These are phyloP conservation scores for Adansonia rubrostipa DNA, from an alignment of 441 rosid species.

Conservation along the genomic window DNA sequence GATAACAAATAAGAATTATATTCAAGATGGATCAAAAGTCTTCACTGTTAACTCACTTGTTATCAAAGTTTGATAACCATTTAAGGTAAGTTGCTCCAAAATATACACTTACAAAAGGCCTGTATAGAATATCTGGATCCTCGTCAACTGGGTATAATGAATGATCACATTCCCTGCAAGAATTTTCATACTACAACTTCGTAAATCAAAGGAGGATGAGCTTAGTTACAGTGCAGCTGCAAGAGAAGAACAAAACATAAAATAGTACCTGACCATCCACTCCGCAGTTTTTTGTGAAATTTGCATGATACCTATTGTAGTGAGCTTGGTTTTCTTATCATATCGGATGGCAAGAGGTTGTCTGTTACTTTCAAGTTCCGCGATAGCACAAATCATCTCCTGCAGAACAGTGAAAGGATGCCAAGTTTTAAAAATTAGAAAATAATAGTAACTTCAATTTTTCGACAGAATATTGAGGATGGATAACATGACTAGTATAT, in stretches of 20 bases:
- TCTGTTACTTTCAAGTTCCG: constrained; percentile 93
- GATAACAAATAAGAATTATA: neutral
- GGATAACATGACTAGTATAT: neutral
- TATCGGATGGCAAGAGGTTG: constrained; percentile 66
- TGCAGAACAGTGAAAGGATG: constrained; percentile 39
- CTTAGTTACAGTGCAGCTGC: neutral
- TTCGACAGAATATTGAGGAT: neutral
- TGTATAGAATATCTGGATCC: constrained; percentile 67
- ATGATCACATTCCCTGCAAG: constrained; percentile 71
- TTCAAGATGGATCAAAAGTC: constrained; percentile 8
- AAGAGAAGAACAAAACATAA: constrained; percentile 14
- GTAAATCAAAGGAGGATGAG: constrained; percentile 12
- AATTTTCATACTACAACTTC: constrained; percentile 33
- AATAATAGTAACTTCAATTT: constrained; percentile 5
- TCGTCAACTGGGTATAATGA: constrained; percentile 54
- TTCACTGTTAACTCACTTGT: constrained; percentile 49
- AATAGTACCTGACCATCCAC: constrained; percentile 68
- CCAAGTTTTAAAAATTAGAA: neutral
- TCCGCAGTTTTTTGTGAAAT: constrained; percentile 62
- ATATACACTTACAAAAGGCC: constrained; percentile 82
- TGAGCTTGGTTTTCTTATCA: constrained; percentile 73
- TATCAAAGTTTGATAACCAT: constrained; percentile 77
- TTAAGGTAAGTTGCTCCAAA: constrained; percentile 89
- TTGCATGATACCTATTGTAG: constrained; percentile 82
- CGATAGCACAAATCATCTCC: constrained; percentile 89